A percentile compares a stretch with the other conserved stretches of the same genome.
Evolutionary conservation across 1,284 basidiomycete genomes (phyloP).

Genomic region (Malassezia pachydermatis): DNA sequence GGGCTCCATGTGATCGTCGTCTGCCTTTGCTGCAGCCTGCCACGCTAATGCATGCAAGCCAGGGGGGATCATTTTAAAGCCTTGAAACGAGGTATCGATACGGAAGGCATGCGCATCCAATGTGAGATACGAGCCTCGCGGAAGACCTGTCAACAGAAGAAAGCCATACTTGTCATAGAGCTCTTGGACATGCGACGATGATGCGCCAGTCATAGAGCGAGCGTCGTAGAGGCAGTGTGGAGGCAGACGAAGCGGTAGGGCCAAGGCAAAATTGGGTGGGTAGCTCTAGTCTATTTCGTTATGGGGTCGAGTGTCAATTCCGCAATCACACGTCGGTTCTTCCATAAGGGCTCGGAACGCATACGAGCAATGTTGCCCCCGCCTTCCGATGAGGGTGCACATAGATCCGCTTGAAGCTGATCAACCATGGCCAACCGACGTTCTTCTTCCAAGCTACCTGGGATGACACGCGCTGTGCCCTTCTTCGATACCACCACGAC

Average conservation of each 20-base stretch:
- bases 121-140: conserved; percentile 7
- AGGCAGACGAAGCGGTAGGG: neutral
- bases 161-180: conserved; percentile 2
- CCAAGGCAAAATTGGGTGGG: no score
- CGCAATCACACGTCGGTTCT: conserved; percentile 3
- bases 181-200: no score
- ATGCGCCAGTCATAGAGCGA: no score
- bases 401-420: neutral
- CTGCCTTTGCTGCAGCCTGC: conserved; percentile 1
- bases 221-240: no score
- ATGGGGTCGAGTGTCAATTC: conserved; percentile 2
- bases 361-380: neutral
- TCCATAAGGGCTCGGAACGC: conserved; percentile 5
- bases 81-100: conserved; percentile 12
- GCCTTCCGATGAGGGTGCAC: neutral
- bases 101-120: conserved; percentile 4
- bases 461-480: conserved; percentile 14
- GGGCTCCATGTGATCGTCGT: conserved; percentile 1
- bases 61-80: conserved; percentile 17
- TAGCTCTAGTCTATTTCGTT: no score
- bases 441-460: conserved; percentile 9
- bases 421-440: conserved; percentile 5
- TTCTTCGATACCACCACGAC: conserved; percentile 18
- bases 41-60: conserved; percentile 14
- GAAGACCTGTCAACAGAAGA: conserved; percentile 4